Percentiles rank a stretch among this genome's conserved stretches.
These are phyloP conservation scores for Thelonectria discophora DNA, from an alignment of 2,329 filamentous ascomycete species.

Conservation along the genomic window DNA sequence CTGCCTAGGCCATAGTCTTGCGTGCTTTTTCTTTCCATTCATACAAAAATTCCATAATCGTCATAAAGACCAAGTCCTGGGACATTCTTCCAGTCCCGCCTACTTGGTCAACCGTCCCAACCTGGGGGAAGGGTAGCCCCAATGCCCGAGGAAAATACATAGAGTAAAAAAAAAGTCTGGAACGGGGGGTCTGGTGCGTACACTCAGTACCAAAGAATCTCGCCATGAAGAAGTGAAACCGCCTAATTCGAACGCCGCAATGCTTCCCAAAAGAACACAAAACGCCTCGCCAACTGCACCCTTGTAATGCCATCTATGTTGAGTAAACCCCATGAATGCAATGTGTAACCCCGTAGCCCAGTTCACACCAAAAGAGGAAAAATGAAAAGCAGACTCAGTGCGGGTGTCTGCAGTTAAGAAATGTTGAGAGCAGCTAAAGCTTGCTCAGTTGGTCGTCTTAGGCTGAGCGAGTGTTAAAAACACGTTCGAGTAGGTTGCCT, in stretches of 20 bases:
- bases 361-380: constrained; percentile 11
- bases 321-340: constrained; percentile 31
- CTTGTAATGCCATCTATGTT: constrained; percentile 29
- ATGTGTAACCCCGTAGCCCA: constrained; percentile 1
- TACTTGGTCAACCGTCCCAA: constrained; percentile 25
- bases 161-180: constrained; percentile 11
- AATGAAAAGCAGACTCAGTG: constrained; percentile 6
- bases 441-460: not conserved
- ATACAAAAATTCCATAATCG: constrained; percentile 32
- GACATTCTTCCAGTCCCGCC: constrained; percentile 23
- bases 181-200: constrained; percentile 35
- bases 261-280: constrained; percentile 22
- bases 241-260: constrained; percentile 20
- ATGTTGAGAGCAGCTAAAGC: not conserved
- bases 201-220: constrained; percentile 39
- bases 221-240: constrained; percentile 24
- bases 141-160: constrained; percentile 18
- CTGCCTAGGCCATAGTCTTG: constrained; percentile 27
- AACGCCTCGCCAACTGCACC: constrained; percentile 38
- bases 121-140: constrained; percentile 30
- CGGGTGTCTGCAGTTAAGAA: not conserved
- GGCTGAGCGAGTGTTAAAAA: constrained; percentile 37
- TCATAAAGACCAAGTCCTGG: constrained; percentile 30
- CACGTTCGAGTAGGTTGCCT: constrained; percentile 37
- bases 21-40: constrained; percentile 32